Base-by-base conservation (phyloP, 202 grass and related monocot species). In the Miscanthus sacchariflorus region DNA sequence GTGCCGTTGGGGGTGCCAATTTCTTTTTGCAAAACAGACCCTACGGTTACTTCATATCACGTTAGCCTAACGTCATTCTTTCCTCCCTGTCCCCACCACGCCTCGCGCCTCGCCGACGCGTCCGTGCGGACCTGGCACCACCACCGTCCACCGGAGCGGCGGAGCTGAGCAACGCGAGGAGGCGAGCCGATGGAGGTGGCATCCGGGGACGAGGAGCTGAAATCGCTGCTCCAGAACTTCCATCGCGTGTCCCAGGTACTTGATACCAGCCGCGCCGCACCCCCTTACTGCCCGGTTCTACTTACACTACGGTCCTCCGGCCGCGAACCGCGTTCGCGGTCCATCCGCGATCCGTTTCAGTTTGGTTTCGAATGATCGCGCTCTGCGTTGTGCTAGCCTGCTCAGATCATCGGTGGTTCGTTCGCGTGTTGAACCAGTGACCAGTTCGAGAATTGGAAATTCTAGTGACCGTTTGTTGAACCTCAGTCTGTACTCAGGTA, bases 181-280 rank as follows among this genome's bases (percentile, higher is more conserved):
- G 45, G 72, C 45, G 58, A 50, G 28, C 42, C 25, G 6, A 90
- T 83, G 76, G 68, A 67, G 72, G 19, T 56, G 21, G 43, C 83
- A 5, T 48, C 35, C 39, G 84, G 85, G 66, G 91, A 92, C 39
- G 87, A 93, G 85, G 90, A 74, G 83, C 59, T 92, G 87, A 88
- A 98, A 33, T 88, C 84, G 27, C 59, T 95, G 42, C 86, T 95
- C 48, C 74, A 76, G 12, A 93, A 86, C 86, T 98, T 98, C 86
- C 91, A 90, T 21, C 88, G 83, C 74, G 85, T 98, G 78, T 98
- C 84, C 83, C 88, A 95, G 83, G 93, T 90, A 76, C 73, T 18
- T 9, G 45, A 7, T 42, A 27, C 76, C 76, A 17, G 81, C 72
- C 38, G 10, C 58, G n/a, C 49, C 19, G 52, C 76, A 17, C 8